phyloP scores from a whole-genome alignment of 371 early-diverging fungal genomes.

The Conidiobolus incongruus region DNA sequence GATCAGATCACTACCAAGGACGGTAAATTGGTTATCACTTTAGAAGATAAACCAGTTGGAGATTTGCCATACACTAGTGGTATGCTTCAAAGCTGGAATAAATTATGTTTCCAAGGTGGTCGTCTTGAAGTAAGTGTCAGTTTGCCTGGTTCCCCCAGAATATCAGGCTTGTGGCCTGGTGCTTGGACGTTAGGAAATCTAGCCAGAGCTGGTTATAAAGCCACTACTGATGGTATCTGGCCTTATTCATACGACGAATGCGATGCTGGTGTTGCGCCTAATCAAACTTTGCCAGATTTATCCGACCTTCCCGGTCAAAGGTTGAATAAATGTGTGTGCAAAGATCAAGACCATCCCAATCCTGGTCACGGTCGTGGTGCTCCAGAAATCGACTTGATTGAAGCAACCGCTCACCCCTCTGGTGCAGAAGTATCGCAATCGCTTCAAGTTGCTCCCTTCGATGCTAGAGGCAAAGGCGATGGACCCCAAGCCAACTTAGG shows the following conservation, averaged over 20 bases:
- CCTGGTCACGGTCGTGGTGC: slow-evolving; percentile 26
- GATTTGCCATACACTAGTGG: slow-evolving; percentile 19
- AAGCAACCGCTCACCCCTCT: slow-evolving; percentile 9
- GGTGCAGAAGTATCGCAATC: slow-evolving; percentile 7
- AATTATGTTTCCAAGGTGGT: slow-evolving; percentile 32
- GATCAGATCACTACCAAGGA: slow-evolving; percentile 14
- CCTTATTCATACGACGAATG: slow-evolving; percentile 25
- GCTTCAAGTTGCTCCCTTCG: slow-evolving; percentile 7
- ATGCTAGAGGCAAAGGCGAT: not conserved
- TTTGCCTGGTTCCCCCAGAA: slow-evolving; percentile 17
- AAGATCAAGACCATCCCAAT: slow-evolving; percentile 17
- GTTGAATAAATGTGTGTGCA: slow-evolving; percentile 23
- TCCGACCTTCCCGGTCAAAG: slow-evolving; percentile 14
- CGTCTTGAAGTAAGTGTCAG: slow-evolving; percentile 25
- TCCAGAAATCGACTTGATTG: slow-evolving; percentile 26
- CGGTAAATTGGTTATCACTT: slow-evolving; percentile 18
- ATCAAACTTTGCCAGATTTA: slow-evolving; percentile 11
- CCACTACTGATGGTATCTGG: slow-evolving; percentile 29
- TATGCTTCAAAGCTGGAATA: slow-evolving; percentile 35
- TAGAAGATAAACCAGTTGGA: slow-evolving; percentile 14
- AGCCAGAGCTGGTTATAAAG: slow-evolving; percentile 24
- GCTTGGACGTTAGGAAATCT: slow-evolving; percentile 31
- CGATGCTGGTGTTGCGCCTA: slow-evolving; percentile 19
- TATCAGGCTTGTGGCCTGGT: slow-evolving; percentile 26
- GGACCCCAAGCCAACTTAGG: no score